Base-by-base conservation (phyloP, 768 basidiomycete genomes). In the Nidularia pulvinata region DNA sequence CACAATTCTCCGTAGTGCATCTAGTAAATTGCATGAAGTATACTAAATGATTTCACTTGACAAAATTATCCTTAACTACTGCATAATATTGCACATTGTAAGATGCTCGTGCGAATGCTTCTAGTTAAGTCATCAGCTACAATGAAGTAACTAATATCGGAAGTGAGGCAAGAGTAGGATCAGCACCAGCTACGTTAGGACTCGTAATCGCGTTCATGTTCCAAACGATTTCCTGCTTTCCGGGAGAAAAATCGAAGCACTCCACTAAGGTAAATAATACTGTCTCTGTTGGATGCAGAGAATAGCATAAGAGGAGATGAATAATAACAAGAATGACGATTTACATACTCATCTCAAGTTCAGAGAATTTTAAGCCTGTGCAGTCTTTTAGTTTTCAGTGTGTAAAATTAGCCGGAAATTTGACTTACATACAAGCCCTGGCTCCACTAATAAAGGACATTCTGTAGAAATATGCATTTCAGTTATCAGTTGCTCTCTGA, bases 351-450 rank as follows among this genome's bases (percentile, higher is more conserved):
- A 80, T 79, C 59, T 81, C 80, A 6, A 82, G 65, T 55, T 81
- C 75, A 1, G 79, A 74, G 65, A 83, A 81, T 58, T 81, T 80
- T 68, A 81, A 80, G 0, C 79, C 81, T 33, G 77, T 78, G 47
- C 33, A 48, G 37, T 33, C 32, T 16, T 14, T 49, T 3, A 49
- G 22, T 30, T 25, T 19, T 19, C 19, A 19, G 25, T 33, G 6
- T 25, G 5, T 16, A 10, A 13, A 10, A 30, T 25, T 35, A 39
- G 19, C 33, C 6, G 9, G 6, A 25, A 19, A 33, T 52, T n/a
- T n/a, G 25, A 68, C 75, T 49, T 48, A 77, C 76, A 80, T 77
- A 70, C 78, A 80, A 7, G 76, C 67, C 22, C 77, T 63, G 9
- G 69, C 67, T 16, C 78, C 78, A 34, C 69, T 75, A 9, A 74